These are phyloP conservation scores for Monosporascus cannonballus DNA, from an alignment of 2,329 filamentous ascomycete species.

Conservation along the genomic window DNA sequence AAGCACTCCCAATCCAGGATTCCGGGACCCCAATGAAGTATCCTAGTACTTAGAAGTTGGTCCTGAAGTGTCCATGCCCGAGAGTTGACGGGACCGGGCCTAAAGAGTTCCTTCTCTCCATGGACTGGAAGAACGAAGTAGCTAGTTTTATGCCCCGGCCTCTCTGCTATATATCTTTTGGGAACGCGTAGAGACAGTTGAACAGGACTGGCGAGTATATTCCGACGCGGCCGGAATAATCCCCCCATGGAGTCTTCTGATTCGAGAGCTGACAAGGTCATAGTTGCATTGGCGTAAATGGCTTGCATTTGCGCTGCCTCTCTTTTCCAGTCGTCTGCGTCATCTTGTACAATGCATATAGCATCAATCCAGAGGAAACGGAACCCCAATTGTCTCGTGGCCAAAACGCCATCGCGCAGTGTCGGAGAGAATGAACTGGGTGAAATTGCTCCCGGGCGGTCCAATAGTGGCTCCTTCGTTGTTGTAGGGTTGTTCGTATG, in stretches of 20 bases:
- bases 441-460: background rate
- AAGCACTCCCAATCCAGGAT: background rate
- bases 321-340: background rate
- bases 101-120: background rate
- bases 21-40: background rate
- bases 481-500: background rate
- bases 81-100: background rate
- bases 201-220: background rate
- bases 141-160: too few species aligned
- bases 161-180: background rate
- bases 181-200: background rate
- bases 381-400: background rate
- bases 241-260: background rate
- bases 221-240: too few species aligned
- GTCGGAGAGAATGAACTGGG: background rate
- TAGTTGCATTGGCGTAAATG: background rate
- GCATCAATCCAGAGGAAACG: background rate
- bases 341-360: background rate
- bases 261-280: background rate
- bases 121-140: too few species aligned
- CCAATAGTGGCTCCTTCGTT: background rate
- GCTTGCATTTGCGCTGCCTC: background rate
- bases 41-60: background rate
- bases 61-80: background rate
- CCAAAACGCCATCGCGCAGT: background rate